A percentile compares a stretch with the other conserved stretches of the same genome.
These are phyloP conservation scores for Rehmannia glutinosa DNA, from an alignment of 257 asterid genomes.

Conservation along the genomic window DNA sequence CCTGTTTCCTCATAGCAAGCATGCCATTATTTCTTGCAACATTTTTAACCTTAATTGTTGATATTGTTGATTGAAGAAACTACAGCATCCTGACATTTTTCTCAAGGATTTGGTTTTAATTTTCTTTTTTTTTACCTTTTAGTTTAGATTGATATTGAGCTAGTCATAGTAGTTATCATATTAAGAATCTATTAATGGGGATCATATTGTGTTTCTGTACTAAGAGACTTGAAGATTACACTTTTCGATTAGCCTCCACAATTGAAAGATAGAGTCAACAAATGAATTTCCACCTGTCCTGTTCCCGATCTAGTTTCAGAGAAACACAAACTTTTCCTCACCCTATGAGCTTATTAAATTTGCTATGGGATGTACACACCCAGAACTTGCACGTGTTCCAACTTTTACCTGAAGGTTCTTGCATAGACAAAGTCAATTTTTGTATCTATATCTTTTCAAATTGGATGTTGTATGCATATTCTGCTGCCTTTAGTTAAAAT, in stretches of 20 bases:
- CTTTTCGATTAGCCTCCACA: no score
- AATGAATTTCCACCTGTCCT: no score
- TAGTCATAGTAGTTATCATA: no score
- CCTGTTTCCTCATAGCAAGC: slow-evolving; percentile 4
- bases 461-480: background rate
- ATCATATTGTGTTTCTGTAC: no score
- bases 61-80: background rate
- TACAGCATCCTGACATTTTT: background rate
- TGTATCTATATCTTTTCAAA: background rate
- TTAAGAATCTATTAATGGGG: no score
- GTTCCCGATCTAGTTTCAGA: no score
- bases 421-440: background rate
- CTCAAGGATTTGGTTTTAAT: background rate
- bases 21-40: background rate
- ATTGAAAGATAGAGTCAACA: no score
- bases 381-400: no score
- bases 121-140: background rate
- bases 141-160: background rate
- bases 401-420: background rate
- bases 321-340: no score
- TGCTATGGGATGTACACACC: no score
- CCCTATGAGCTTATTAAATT: no score
- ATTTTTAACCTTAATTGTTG: background rate
- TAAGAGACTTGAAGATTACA: no score
- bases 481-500: slow-evolving; percentile 20